phyloP scores from a whole-genome alignment of 257 asterid species.

The Solanum sitiens region DNA sequence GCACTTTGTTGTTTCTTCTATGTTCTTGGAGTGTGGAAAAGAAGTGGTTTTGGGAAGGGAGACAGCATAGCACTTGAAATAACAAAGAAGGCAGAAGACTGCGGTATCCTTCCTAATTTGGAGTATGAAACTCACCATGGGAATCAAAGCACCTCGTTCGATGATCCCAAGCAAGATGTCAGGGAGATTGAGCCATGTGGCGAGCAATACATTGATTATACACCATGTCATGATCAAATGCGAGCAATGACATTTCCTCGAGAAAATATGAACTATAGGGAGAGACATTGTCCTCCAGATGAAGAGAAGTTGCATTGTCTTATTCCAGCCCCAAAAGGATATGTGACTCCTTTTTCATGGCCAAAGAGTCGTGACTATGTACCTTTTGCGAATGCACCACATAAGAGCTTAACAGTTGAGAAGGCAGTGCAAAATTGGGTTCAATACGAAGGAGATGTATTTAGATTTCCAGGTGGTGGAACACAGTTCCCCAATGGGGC shows the following conservation, averaged over 20 bases:
- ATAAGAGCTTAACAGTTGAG: conserved; percentile 31
- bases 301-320: conserved; percentile 31
- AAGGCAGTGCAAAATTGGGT: conserved; percentile 43
- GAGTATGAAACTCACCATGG: conserved; percentile 30
- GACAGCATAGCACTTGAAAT: conserved; percentile 28
- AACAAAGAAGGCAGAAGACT: conserved; percentile 24
- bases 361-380: conserved; percentile 41
- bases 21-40: conserved; percentile 33
- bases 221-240: conserved; percentile 36
- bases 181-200: conserved; percentile 13
- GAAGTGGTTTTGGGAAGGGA: conserved; percentile 38
- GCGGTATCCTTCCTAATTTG: conserved; percentile 19
- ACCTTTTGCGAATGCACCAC: conserved; percentile 32
- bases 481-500: conserved; percentile 39
- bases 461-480: conserved; percentile 38
- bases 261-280: conserved; percentile 29
- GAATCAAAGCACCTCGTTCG: neutral
- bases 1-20: conserved; percentile 28
- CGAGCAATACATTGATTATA: conserved; percentile 21
- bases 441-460: conserved; percentile 28
- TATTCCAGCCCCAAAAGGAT: conserved; percentile 36
- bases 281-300: conserved; percentile 35
- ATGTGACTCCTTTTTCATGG: conserved; percentile 32
- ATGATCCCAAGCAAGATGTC: conserved; percentile 5
- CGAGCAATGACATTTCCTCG: conserved; percentile 33